A percentile compares a stretch with the other conserved stretches of the same genome.
These are phyloP conservation scores for Sanghuangporus weigelae DNA, from an alignment of 1,284 basidiomycete genomes.

Conservation along the genomic window DNA sequence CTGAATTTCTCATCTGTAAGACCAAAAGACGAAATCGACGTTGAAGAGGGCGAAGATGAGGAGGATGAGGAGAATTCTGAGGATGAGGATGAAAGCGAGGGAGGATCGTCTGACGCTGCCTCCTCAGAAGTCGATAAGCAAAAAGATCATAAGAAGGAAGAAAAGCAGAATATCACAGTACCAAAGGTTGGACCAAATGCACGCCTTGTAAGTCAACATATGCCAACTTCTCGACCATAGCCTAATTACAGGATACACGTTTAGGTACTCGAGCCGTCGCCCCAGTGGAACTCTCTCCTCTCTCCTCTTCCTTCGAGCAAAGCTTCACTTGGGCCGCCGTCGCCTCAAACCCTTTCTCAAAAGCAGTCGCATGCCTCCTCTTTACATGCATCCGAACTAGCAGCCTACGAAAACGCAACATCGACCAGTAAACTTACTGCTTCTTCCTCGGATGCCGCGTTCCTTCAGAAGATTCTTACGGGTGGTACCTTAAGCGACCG, in stretches of 20 bases:
- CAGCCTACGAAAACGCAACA: conserved; percentile 39
- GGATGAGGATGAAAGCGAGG: not conserved
- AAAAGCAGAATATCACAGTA: conserved; percentile 6
- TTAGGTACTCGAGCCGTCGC: conserved; percentile 44
- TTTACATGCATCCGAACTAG: conserved; percentile 48
- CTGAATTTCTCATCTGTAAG: conserved; percentile 39
- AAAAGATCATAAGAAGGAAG: conserved; percentile 19
- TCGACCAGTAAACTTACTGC: conserved; percentile 33
- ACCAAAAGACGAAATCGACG: conserved; percentile 26
- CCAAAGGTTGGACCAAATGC: conserved; percentile 28
- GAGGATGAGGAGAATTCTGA: conserved; percentile 17
- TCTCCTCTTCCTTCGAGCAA: conserved; percentile 31
- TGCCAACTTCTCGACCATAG: not conserved
- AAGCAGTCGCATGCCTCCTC: conserved; percentile 40
- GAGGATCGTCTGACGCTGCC: conserved; percentile 14
- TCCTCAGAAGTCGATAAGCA: conserved; percentile 22
- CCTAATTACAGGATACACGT: not conserved
- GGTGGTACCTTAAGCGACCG: conserved; percentile 92
- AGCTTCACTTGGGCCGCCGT: conserved; percentile 24
- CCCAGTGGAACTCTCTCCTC: conserved; percentile 56
- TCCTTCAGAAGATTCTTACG: conserved; percentile 79
- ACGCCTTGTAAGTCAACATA: conserved; percentile 10
- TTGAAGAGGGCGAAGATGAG: conserved; percentile 25
- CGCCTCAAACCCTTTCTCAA: conserved; percentile 41
- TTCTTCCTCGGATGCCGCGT: conserved; percentile 59